Evolutionary conservation across 495 filamentous ascomycete genomes (phyloP), one percentile per base, ranked within the genome.

Genomic region (Penicillium fimorum): DNA sequence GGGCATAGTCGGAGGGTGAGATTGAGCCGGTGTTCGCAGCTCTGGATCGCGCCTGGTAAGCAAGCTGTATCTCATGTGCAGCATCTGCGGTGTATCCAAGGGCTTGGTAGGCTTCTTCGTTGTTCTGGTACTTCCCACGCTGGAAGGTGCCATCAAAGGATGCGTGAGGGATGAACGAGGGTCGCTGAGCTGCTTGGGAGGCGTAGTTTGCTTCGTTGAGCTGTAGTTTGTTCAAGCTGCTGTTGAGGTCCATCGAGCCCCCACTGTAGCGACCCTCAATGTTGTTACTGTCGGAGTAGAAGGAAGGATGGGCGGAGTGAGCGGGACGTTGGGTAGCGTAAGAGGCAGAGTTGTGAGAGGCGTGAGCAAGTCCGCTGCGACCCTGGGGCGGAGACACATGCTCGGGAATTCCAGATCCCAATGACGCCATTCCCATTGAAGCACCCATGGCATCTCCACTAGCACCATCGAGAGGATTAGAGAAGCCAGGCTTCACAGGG

Each of bases 1-100:
- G 81, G 41, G 78, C 71, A 22, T 82, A 78, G 13, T 81, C 83
- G 1, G 77, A 76, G 2, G 84, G 81, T 4, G 85, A 86, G 52
- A 73, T 71, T 6, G 71, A 68, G 27, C 67, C 74, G 30, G 58
- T 73, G 15, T 72, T 71, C 3, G 51, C 67, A 17, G 68, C 52
- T 29, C 69, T 66, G 33, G 69, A 47, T 5, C 69, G 69, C 8
- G 58, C 48, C 30, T 62, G 61, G 49, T 71, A 74, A 22, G 55
- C 58, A 17, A 75, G 50, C 37, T 71, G 66, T 60, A 75, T 22
- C 24, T 76, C 74, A 20, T 67, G 45, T 12, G 70, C 50, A 43
- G 41, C 43, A 46, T 78, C 67, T 38, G 60, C 47, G 1, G 35
- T 41, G 45, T 72, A 73, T 2, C 50, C 56, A 1, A 69, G 50